Percentiles rank a stretch among this genome's conserved stretches.
Conservation (phyloP, 164 flowering plant genomes). For the Vitis rupestris region DNA sequence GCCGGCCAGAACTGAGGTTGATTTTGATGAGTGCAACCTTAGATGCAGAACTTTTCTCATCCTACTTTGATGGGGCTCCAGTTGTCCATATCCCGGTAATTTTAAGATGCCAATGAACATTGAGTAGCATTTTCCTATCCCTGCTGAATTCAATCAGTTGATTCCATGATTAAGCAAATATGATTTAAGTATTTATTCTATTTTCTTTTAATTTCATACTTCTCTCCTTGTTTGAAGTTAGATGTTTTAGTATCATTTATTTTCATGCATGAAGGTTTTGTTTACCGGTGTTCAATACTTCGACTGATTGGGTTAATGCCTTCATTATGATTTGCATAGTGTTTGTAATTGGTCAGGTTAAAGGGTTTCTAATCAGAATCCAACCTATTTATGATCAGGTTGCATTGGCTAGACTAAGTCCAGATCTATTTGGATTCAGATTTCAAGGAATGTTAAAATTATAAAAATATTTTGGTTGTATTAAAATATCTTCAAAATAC, state of each 20-base stretch:
- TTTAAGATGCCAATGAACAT: constrained; percentile 7
- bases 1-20: constrained; percentile 72
- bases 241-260: neutral
- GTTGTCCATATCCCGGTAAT: constrained; percentile 74
- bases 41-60: constrained; percentile 84
- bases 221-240: neutral
- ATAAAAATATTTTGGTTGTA: too few relatives aligned
- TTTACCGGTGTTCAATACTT: neutral
- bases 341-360: too few relatives aligned
- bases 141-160: too few relatives aligned
- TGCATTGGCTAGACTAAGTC: too few relatives aligned
- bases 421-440: too few relatives aligned
- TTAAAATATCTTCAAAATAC: too few relatives aligned
- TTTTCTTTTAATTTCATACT: too few relatives aligned
- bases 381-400: too few relatives aligned
- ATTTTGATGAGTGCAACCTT: constrained; percentile 94
- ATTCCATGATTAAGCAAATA: neutral
- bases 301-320: too few relatives aligned
- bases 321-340: too few relatives aligned
- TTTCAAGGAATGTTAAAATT: too few relatives aligned
- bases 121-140: neutral
- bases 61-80: constrained; percentile 82
- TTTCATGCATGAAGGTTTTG: neutral
- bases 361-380: too few relatives aligned
- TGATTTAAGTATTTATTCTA: neutral